Conservation (phyloP, 371 early-diverging fungal species). For the Syncephalastrum sp. region DNA sequence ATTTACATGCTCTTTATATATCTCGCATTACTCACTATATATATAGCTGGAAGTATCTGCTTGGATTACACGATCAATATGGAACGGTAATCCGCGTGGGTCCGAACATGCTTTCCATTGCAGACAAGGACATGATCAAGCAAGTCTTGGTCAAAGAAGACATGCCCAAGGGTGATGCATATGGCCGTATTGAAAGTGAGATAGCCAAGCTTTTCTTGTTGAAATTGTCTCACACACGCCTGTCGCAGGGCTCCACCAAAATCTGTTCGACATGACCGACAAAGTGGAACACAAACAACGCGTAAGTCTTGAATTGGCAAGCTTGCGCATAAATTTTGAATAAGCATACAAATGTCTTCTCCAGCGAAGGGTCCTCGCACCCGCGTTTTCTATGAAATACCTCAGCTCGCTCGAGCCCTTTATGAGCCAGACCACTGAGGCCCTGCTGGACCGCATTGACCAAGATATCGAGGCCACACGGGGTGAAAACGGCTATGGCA, state of each 20-base stretch:
- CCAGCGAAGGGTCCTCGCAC: conserved; percentile 40
- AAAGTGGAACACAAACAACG: conserved; percentile 29
- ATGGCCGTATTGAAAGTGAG: conserved; percentile 2
- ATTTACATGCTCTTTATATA: too few species aligned
- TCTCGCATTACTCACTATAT: too few species aligned
- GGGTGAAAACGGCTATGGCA: conserved; percentile 9
- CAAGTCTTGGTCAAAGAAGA: conserved; percentile 16
- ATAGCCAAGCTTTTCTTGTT: background rate
- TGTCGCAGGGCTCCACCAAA: background rate
- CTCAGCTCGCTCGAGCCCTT: conserved; percentile 40
- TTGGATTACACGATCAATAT: conserved; percentile 14
- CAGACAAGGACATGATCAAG: conserved; percentile 26
- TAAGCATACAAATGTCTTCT: background rate
- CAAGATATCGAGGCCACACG: conserved; percentile 11
- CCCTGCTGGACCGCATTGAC: conserved; percentile 20
- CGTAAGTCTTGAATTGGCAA: conserved; percentile 8
- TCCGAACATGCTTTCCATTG: conserved; percentile 8
- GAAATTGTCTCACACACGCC: too few species aligned
- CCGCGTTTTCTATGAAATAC: conserved; percentile 44
- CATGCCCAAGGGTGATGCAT: conserved; percentile 8
- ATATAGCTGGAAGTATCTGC: conserved; percentile 3
- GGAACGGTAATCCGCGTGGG: conserved; percentile 17
- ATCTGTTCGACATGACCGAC: conserved; percentile 28
- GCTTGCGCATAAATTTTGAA: background rate
- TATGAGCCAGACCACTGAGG: conserved; percentile 18